These are phyloP conservation scores for Zasmidium angulare DNA, from an alignment of 2,329 filamentous ascomycete species.

Conservation along the genomic window DNA sequence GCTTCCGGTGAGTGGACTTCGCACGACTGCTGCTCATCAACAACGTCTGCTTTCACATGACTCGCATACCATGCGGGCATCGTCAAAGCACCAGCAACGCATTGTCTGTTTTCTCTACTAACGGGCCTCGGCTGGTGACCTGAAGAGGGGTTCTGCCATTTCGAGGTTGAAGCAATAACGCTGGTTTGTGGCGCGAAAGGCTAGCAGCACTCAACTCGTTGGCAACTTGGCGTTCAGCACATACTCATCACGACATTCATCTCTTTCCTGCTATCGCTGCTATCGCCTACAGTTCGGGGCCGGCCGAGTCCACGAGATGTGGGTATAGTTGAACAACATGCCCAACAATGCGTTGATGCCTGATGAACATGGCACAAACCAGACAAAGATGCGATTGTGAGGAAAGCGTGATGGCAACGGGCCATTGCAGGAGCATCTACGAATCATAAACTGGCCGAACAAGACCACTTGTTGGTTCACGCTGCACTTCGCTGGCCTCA, in stretches of 20 bases:
- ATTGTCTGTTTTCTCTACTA: not conserved
- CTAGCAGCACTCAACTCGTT: no score
- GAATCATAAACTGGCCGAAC: not conserved
- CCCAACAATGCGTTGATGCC: not conserved
- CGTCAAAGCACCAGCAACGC: not conserved
- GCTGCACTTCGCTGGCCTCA: not conserved
- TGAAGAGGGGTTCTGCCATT: not conserved
- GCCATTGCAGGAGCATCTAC: not conserved
- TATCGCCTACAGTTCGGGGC: not conserved
- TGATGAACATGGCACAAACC: not conserved
- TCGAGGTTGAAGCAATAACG: not conserved
- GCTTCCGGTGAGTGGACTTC: slow-evolving; percentile 1
- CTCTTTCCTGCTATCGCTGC: not conserved
- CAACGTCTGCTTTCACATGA: slow-evolving; percentile 5
- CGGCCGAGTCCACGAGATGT: not conserved
- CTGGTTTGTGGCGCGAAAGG: not conserved
- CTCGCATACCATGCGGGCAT: not conserved
- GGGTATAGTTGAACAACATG: not conserved
- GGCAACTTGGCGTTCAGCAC: no score
- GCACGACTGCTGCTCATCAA: not conserved
- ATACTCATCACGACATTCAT: not conserved
- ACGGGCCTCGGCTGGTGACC: not conserved
- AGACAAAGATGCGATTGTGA: not conserved
- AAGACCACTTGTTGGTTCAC: not conserved
- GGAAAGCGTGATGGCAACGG: not conserved